Evolutionary conservation across 2,329 filamentous ascomycete species (phyloP).

Genomic region (Xylaria arbuscula): DNA sequence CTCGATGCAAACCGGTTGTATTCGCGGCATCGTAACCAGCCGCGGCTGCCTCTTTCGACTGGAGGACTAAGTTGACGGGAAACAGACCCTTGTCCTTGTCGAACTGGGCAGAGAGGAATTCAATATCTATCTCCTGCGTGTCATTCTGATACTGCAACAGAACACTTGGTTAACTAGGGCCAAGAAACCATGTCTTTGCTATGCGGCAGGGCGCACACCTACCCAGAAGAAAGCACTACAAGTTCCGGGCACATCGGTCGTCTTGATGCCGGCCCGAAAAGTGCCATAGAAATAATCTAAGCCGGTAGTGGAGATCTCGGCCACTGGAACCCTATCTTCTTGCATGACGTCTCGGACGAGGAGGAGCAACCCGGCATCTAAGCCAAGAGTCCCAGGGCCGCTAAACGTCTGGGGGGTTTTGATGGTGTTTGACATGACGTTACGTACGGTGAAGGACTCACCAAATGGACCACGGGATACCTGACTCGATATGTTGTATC

Average conservation of each 20-base stretch:
- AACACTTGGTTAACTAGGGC: conserved; percentile 14
- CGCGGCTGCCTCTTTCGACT: conserved; percentile 69
- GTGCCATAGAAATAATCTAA: conserved; percentile 76
- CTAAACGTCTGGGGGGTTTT: conserved; percentile 55
- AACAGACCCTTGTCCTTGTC: conserved; percentile 61
- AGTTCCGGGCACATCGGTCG: conserved; percentile 71
- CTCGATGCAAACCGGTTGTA: conserved; percentile 68
- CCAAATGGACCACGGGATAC: conserved; percentile 72
- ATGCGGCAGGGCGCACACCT: conserved; percentile 39
- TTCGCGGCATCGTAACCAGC: conserved; percentile 71
- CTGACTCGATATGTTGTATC: conserved; percentile 72
- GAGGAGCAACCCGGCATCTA: conserved; percentile 66
- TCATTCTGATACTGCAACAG: conserved; percentile 75
- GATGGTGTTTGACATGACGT: conserved; percentile 67
- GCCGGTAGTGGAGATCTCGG: conserved; percentile 72
- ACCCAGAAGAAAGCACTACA: conserved; percentile 87
- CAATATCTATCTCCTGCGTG: conserved; percentile 83
- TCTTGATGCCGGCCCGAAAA: conserved; percentile 74
- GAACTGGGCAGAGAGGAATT: conserved; percentile 78
- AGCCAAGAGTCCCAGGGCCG: conserved; percentile 57
- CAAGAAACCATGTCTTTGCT: background rate
- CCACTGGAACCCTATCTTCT: conserved; percentile 66
- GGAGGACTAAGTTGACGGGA: conserved; percentile 79
- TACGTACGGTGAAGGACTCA: conserved; percentile 68
- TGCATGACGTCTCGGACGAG: conserved; percentile 60